Conservation (phyloP, 306 rosid genomes). For the Spatholobus suberectus region DNA sequence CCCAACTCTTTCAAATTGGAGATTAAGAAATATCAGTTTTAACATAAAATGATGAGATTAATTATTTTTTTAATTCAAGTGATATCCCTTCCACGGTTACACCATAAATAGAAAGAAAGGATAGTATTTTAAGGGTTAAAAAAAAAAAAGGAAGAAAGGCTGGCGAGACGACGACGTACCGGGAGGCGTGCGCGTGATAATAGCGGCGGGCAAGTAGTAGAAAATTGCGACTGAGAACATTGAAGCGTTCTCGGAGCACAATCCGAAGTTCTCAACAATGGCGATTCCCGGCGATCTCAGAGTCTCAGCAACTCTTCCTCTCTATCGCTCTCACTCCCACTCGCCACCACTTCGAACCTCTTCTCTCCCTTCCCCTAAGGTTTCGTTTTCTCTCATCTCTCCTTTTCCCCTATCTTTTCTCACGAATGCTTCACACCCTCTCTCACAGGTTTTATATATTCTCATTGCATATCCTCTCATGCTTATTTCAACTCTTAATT, state of each 20-base stretch:
- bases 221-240: neutral
- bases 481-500: neutral
- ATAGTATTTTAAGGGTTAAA: too few species aligned
- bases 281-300: slow-evolving; percentile 75
- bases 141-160: neutral
- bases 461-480: neutral
- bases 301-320: slow-evolving; percentile 73
- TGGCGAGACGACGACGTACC: slow-evolving; percentile 31
- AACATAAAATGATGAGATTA: too few species aligned
- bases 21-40: too few species aligned
- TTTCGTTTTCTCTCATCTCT: slow-evolving; percentile 28
- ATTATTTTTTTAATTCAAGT: too few species aligned
- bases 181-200: neutral
- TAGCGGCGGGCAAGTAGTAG: neutral
- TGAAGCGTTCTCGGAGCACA: neutral
- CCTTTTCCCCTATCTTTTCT: neutral
- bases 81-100: too few species aligned
- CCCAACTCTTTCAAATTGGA: too few species aligned
- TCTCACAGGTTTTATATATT: neutral
- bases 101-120: too few species aligned
- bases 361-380: slow-evolving; percentile 71
- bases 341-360: slow-evolving; percentile 47
- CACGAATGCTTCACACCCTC: neutral
- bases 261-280: slow-evolving; percentile 50
- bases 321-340: slow-evolving; percentile 53